Percentiles rank a stretch among this genome's conserved stretches.
phyloP scores from a whole-genome alignment of 805 yeast genomes.

The Debaryomyces tyrocola region DNA sequence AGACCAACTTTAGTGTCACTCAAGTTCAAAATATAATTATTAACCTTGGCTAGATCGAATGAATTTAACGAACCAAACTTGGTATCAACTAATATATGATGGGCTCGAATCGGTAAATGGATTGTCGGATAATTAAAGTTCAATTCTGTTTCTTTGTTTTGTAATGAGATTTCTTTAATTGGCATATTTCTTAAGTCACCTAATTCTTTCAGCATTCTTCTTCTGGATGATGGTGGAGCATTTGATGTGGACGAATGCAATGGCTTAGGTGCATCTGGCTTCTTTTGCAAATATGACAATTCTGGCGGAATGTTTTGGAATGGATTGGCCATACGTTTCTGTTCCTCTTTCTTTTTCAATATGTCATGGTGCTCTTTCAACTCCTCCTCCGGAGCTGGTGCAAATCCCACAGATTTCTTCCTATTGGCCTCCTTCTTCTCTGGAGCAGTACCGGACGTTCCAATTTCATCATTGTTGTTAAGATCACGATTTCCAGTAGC shows the following conservation, averaged over 20 bases:
- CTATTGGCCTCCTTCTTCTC: background rate
- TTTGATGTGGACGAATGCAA: background rate
- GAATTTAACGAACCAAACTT: conserved; percentile 64
- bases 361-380: conserved; percentile 33
- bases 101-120: conserved; percentile 47
- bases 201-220: conserved; percentile 11
- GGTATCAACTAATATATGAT: conserved; percentile 57
- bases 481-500: too few species aligned
- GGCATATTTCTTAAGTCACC: conserved; percentile 55
- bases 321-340: conserved; percentile 26
- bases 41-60: conserved; percentile 59
- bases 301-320: conserved; percentile 45
- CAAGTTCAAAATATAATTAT: conserved; percentile 51
- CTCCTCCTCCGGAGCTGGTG: conserved; percentile 36
- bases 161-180: conserved; percentile 46
- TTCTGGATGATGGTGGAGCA: background rate
- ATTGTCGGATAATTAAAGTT: conserved; percentile 55
- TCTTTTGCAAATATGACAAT: conserved; percentile 34
- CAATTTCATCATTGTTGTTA: background rate
- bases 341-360: conserved; percentile 26
- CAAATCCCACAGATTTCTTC: conserved; percentile 39
- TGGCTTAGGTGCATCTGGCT: conserved; percentile 29
- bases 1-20: conserved; percentile 58
- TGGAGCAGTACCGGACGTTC: background rate
- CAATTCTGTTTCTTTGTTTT: conserved; percentile 45